Base-by-base conservation (phyloP, 2,329 filamentous ascomycete species). In the Pleurostoma richardsiae region DNA sequence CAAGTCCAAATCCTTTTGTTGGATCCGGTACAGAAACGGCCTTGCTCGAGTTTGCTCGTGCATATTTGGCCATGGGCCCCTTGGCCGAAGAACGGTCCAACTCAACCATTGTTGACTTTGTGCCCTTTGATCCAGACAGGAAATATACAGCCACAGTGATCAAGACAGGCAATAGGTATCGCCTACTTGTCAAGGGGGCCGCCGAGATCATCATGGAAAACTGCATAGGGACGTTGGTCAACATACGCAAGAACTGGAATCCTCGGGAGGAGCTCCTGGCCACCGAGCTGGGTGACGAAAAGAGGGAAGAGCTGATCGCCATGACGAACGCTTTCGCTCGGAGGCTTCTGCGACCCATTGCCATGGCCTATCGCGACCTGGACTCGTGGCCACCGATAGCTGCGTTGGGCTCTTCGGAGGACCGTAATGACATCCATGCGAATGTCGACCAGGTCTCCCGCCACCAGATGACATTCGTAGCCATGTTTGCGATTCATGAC, bases 1-100 rank as follows among this genome's bases (percentile, higher is more conserved):
- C 83, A 39, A 82, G 82, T 30, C 70, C 73, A 49, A 55, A 65
- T 19, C 69, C 76, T 0, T 90, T 88, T 54, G 76, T 90, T 51
- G 86, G 86, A 30, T 89, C 86, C 4, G 90, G 89, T 66, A 90
- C 86, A 0, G 86, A 90, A 60, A 88, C 85, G 4, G 86, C 86
- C 27, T 71, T 90, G 10, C 73, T 90, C n/a, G 71, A 74, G 28
- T 88, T 89, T 59, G 82, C 84, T 26, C 75, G 77, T 42, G 80
- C 86, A 42, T 72, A 80, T 56, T 69, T 90, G 10, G 84, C 75
- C 39, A 82, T 90, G 71, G 78, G 77, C 5, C 72, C 76, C 1
- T 66, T 88, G 11, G 69, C 69, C 41, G 73, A 83, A 50, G 83
- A 83, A 55, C 75, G 85, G 19, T 73, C 79, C 10, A 86, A 85